A percentile compares a stretch with the other conserved stretches of the same genome.
Evolutionary conservation across 257 asterid genomes (phyloP).

Genomic region (Penstemon davidsonii): DNA sequence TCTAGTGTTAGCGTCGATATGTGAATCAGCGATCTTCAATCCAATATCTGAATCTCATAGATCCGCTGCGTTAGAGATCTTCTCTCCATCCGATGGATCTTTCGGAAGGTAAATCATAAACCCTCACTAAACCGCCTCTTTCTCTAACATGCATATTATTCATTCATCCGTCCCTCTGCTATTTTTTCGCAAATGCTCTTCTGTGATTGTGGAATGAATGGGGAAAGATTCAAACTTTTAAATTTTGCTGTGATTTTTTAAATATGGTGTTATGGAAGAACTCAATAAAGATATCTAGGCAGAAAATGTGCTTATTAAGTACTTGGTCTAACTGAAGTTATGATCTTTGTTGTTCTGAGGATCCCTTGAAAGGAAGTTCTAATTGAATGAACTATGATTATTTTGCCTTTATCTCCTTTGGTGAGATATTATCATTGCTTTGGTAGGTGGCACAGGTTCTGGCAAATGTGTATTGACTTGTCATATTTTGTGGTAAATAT

Average conservation of each 20-base stretch:
- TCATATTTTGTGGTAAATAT: background rate
- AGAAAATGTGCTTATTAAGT: too few relatives aligned
- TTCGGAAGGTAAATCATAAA: slow-evolving; percentile 58
- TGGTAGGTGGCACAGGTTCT: background rate
- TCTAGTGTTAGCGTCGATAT: slow-evolving; percentile 47
- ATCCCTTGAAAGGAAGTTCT: too few relatives aligned
- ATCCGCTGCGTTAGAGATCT: slow-evolving; percentile 81
- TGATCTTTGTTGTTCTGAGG: too few relatives aligned
- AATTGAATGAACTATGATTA: background rate
- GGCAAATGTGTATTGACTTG: background rate
- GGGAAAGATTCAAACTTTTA: slow-evolving; percentile 2
- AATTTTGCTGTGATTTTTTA: background rate
- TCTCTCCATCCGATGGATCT: slow-evolving; percentile 58
- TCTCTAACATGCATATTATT: background rate
- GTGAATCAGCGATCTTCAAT: slow-evolving; percentile 61
- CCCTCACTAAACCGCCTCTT: slow-evolving; percentile 40
- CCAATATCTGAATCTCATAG: slow-evolving; percentile 85
- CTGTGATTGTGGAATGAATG: slow-evolving; percentile 2
- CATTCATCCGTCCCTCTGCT: slow-evolving; percentile 29
- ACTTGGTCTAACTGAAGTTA: too few relatives aligned
- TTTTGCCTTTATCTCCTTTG: slow-evolving; percentile 1
- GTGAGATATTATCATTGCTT: background rate
- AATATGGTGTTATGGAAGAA: background rate
- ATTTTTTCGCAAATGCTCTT: background rate
- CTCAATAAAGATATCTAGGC: too few relatives aligned